These are phyloP conservation scores for Blastomyces gilchristii DNA, from an alignment of 2,329 filamentous ascomycete species.

Conservation along the genomic window DNA sequence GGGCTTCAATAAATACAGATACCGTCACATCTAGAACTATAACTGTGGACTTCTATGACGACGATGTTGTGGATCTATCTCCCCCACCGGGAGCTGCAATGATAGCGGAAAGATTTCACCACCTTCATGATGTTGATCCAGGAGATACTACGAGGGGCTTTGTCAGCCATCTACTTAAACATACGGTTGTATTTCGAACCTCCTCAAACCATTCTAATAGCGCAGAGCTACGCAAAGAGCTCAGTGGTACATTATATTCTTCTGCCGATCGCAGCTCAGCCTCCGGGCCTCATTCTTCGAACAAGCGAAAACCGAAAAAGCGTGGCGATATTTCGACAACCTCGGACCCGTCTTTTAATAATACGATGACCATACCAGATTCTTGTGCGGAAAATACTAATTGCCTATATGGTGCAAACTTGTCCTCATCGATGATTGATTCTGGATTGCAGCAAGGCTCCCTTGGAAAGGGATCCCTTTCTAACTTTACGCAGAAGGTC, in stretches of 20 bases:
- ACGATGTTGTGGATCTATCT: conserved; percentile 33
- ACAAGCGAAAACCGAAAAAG: conserved; percentile 1
- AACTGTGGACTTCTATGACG: conserved; percentile 38
- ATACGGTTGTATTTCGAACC: conserved; percentile 38
- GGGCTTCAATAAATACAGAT: conserved; percentile 36
- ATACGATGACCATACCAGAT: background rate
- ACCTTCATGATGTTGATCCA: conserved; percentile 42
- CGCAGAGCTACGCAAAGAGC: conserved; percentile 24
- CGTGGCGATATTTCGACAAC: background rate
- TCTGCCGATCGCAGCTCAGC: background rate
- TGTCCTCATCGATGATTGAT: conserved; percentile 17
- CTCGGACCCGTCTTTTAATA: background rate
- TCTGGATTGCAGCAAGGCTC: conserved; percentile 19
- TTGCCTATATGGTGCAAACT: conserved; percentile 10
- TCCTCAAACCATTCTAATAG: conserved; percentile 34
- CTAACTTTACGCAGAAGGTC: conserved; percentile 28
- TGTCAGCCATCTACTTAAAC: conserved; percentile 25
- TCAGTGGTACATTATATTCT: conserved; percentile 3
- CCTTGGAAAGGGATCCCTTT: conserved; percentile 22
- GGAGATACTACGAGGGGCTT: conserved; percentile 21
- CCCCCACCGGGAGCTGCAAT: conserved; percentile 38
- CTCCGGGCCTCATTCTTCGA: background rate
- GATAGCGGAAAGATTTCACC: conserved; percentile 38
- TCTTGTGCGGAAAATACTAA: background rate
- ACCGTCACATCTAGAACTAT: conserved; percentile 37